Conservation (phyloP, 2,329 filamentous ascomycete genomes). For the Magnaporthiopsis rhizophila region DNA sequence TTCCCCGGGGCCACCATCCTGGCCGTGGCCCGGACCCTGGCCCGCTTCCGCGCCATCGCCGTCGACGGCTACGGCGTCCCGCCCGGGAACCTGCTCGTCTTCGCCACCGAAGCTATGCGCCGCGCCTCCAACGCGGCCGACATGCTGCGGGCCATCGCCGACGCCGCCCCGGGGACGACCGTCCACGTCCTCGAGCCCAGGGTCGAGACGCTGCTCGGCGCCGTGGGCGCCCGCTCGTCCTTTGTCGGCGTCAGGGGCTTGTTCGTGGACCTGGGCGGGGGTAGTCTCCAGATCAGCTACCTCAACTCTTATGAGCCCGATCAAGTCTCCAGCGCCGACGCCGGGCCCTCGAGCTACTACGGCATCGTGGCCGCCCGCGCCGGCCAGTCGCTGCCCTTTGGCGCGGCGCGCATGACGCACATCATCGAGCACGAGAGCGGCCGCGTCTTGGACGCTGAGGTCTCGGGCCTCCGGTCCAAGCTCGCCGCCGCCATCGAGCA, state of each 20-base stretch:
- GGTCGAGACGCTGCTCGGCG: constrained; percentile 76
- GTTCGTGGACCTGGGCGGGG: constrained; percentile 80
- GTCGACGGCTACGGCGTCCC: constrained; percentile 57
- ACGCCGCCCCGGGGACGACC: constrained; percentile 52
- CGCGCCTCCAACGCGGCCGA: constrained; percentile 65
- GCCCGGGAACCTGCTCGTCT: constrained; percentile 56
- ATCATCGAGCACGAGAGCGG: constrained; percentile 24
- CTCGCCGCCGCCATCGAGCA: constrained; percentile 53
- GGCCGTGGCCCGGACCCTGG: constrained; percentile 57
- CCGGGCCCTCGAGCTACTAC: constrained; percentile 33
- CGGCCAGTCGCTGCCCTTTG: constrained; percentile 53
- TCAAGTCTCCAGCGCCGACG: neutral
- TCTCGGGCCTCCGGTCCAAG: constrained; percentile 45
- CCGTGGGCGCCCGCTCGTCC: constrained; percentile 72
- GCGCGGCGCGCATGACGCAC: constrained; percentile 46
- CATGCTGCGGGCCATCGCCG: constrained; percentile 58
- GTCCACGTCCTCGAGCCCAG: constrained; percentile 69
- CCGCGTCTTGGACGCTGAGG: constrained; percentile 36
- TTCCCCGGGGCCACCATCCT: constrained; percentile 52
- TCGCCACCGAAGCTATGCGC: constrained; percentile 85
- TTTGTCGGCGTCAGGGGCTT: constrained; percentile 62
- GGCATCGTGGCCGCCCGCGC: constrained; percentile 44
- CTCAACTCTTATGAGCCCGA: constrained; percentile 33
- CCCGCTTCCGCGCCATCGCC: constrained; percentile 66
- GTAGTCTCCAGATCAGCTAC: constrained; percentile 59